Base-by-base conservation (phyloP, 306 rosid genomes). In the Rosa persica region DNA sequence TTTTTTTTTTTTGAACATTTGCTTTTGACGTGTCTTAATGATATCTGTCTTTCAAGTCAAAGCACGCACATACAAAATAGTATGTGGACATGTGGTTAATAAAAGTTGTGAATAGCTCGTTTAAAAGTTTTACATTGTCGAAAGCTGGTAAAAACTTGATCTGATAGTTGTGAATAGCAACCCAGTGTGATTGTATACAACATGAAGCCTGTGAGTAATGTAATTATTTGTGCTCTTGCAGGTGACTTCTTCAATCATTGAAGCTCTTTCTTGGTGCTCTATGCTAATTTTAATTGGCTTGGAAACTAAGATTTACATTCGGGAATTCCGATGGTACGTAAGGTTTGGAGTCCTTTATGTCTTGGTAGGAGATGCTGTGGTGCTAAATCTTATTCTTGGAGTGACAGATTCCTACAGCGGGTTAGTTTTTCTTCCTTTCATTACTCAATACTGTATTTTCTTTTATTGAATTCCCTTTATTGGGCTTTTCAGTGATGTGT, bases 341-440 rank as follows among this genome's bases (percentile, higher is more conserved):
- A 88, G 97, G 70, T 90, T 86, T 69, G 98, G 96, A 83, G 89
- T 92, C 81, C 74, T 90, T 61, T 92, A 94, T 87, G 90, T 90
- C 66, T 78, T 90, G 85, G 91, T 90, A 73, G 97, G 87, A 64
- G 89, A 92, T 85, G 87, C 83, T 62, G 96, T 94, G 75, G 78
- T 88, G 86, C 85, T 92, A 74, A 87, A 84, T 77, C 91, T 92
- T 74, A 78, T 90, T 73, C 80, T 90, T 61, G 88, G 93, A 54
- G 86, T 85, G 69, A 78, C 81, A 79, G 88, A 88, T 76, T 84
- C 78, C 89, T 81, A 74, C 74, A 87, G 61, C 76, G 81, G 97
- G 98, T 91, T 84, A 73, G 80, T 68, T 80, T 84, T 76, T 43
- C 40, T 60, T 54, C 75, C 42, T 30, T 78, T 38, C 39, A 12